Evolutionary conservation across 192 early-diverging fungal species (phyloP), one percentile per base, ranked within the genome.

Genomic region (Glomus cerebriforme): DNA sequence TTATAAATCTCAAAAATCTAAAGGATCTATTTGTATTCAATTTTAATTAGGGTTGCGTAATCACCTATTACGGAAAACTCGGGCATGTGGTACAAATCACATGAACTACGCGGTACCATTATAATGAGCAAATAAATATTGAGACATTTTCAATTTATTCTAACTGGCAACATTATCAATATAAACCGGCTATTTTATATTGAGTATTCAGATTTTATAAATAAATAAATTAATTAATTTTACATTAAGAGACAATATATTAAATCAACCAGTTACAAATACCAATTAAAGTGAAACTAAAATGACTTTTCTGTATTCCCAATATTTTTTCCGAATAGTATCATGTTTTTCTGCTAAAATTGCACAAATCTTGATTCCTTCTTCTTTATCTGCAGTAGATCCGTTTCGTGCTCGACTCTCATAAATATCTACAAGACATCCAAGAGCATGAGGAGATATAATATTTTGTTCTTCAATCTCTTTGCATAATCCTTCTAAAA

Each of bases 291-390:
- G 5, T 17, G 49, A 54, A 15, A 17, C 19, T 54, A 54, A 7
- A 22, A 22, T 54, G 17, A 54, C 19, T 78, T 84, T 88, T 24
- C 85, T 82, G 83, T 90, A 92, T 32, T 81, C 71, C 93, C 93
- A 94, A 79, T 93, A 93, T 58, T 87, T 88, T 69, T 81, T 54
- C n/a, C 93, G 86, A 68, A 93, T 87, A 6, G 85, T 80, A 80
- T 94, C 93, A 22, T 88, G 75, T 59, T 87, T 85, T 39, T 87
- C 81, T 19, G 88, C 91, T 24, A 94, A 80, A 24, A 78, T 32
- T 31, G 39, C 71, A 80, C 91, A 92, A 35, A 84, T 84, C 80
- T 83, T 82, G 10, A 84, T 43, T 7, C 84, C 88, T 45, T 79
- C 79, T 10, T 83, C 66, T 58, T 85, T 81, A 64, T 83, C 80